Evolutionary conservation across 768 basidiomycete species (phyloP).

Genomic region (Tricholoma sp.): DNA sequence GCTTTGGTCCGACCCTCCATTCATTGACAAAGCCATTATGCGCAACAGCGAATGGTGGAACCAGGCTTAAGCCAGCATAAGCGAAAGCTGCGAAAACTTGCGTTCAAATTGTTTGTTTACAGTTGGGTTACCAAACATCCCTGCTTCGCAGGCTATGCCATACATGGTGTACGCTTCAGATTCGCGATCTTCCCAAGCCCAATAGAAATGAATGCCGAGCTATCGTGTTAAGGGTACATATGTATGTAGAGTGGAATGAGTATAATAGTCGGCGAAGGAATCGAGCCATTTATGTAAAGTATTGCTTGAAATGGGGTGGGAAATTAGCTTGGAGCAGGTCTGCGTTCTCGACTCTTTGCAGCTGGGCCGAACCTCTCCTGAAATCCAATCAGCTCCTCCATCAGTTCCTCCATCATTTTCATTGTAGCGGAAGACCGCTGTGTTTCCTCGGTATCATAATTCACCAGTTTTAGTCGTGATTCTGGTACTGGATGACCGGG

Average conservation of each 20-base stretch:
- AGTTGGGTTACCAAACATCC: conserved; percentile 1
- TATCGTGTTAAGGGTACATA: not conserved
- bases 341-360: conserved; percentile 46
- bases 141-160: not conserved
- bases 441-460: conserved; percentile 8
- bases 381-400: conserved; percentile 84
- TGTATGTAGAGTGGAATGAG: not conserved
- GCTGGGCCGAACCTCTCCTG: conserved; percentile 79
- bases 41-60: not conserved
- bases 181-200: no score
- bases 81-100: no score
- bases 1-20: not conserved
- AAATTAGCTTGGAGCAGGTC: conserved; percentile 5
- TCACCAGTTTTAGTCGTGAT: not conserved
- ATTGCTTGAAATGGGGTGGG: not conserved
- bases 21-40: conserved; percentile 9
- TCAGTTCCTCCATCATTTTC: conserved; percentile 87
- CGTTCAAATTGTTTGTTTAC: conserved; percentile 1
- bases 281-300: not conserved
- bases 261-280: not conserved
- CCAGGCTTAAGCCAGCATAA: not conserved
- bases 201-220: no score
- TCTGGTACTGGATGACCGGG: not conserved
- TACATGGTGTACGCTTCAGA: no score
- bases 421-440: conserved; percentile 42